These are phyloP conservation scores for Huntiella decipiens DNA, from an alignment of 2,329 filamentous ascomycete species.

Conservation along the genomic window DNA sequence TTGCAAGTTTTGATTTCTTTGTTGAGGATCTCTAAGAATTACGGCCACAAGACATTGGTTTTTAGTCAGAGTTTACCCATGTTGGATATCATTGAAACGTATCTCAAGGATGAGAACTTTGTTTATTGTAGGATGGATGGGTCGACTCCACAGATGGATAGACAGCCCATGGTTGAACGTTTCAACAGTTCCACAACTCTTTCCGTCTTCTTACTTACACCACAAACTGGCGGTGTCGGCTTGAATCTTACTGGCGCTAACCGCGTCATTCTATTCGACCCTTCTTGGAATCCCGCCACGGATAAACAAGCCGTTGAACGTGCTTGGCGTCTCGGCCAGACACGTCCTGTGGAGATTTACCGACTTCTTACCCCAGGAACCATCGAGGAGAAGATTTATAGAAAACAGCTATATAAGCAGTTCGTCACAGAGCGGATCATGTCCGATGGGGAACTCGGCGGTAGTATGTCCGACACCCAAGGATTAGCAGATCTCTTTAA, in stretches of 20 bases:
- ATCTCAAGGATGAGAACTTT: slow-evolving; percentile 50
- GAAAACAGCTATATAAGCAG: slow-evolving; percentile 96
- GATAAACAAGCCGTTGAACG: slow-evolving; percentile 89
- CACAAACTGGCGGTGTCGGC: slow-evolving; percentile 83
- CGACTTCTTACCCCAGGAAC: slow-evolving; percentile 95
- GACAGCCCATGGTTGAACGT: slow-evolving; percentile 78
- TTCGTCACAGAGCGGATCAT: slow-evolving; percentile 93
- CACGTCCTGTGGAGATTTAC: slow-evolving; percentile 87
- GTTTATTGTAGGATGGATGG: slow-evolving; percentile 86
- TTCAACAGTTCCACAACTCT: slow-evolving; percentile 71
- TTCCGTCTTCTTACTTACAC: slow-evolving; percentile 83
- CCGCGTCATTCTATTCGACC: slow-evolving; percentile 93
- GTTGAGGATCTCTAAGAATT: slow-evolving; percentile 70
- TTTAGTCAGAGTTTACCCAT: slow-evolving; percentile 91
- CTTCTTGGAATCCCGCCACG: slow-evolving; percentile 96
- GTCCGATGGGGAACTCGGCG: slow-evolving; percentile 80
- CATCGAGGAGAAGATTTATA: slow-evolving; percentile 98
- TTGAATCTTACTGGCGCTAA: slow-evolving; percentile 90
- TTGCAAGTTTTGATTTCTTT: slow-evolving; percentile 87
- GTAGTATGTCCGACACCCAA: slow-evolving; percentile 62
- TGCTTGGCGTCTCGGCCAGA: slow-evolving; percentile 90
- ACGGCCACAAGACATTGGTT: slow-evolving; percentile 79
- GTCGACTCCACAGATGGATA: slow-evolving; percentile 66
- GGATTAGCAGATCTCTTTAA: slow-evolving; percentile 88
- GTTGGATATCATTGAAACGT: slow-evolving; percentile 81